Conservation (phyloP, 164 flowering plant genomes). For the Vitis amurensis region DNA sequence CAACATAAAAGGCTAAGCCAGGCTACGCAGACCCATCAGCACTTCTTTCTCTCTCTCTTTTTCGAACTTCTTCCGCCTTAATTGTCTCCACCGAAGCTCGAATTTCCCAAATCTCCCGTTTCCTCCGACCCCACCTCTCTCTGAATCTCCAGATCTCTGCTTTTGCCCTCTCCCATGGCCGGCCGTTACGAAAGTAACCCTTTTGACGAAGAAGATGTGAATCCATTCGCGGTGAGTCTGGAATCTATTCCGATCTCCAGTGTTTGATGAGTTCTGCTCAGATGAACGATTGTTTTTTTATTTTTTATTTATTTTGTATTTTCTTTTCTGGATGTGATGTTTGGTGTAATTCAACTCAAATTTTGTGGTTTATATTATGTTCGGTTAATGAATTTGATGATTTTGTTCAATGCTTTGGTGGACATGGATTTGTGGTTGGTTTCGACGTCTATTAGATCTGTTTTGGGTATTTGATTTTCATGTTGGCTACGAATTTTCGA, state of each 20-base stretch:
- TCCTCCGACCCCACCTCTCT: not conserved
- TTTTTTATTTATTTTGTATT: not conserved
- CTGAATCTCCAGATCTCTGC: constrained; percentile 6
- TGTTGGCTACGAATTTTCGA: too few species aligned
- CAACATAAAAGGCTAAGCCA: not conserved
- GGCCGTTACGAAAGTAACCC: constrained; percentile 43
- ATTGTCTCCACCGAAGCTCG: too few species aligned
- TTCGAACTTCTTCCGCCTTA: too few species aligned
- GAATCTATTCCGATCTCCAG: not conserved
- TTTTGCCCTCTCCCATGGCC: constrained; percentile 28
- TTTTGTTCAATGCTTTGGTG: too few species aligned
- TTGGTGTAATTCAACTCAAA: too few species aligned
- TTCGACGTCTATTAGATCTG: too few species aligned
- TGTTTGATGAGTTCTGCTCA: not conserved
- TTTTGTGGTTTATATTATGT: too few species aligned
- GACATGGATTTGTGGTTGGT: too few species aligned
- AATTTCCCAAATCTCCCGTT: not conserved
- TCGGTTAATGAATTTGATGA: too few species aligned
- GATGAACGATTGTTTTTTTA: not conserved
- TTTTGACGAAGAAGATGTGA: constrained; percentile 49
- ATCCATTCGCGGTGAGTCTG: constrained; percentile 47
- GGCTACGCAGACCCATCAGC: not conserved
- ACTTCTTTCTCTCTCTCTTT: constrained; percentile 9
- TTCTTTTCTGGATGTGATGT: too few species aligned
- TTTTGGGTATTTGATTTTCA: too few species aligned